Evolutionary conservation across 352 stramenopile species (phyloP).

Genomic region (Pythium aphanidermatum): DNA sequence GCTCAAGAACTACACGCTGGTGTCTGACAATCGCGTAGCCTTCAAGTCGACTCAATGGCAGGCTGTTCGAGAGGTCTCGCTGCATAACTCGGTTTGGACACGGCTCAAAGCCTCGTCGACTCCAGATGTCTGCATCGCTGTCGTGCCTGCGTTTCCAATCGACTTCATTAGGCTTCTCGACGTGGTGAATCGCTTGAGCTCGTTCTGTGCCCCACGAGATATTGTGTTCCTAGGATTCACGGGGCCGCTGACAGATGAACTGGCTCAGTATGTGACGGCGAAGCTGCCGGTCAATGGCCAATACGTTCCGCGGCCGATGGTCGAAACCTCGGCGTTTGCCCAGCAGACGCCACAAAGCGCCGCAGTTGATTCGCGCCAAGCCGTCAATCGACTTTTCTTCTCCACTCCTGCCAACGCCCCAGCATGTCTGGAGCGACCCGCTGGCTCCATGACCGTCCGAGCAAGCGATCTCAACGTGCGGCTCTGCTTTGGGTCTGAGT

Average conservation of each 20-base stretch:
- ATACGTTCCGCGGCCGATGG: constrained; percentile 9
- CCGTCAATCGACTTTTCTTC: constrained; percentile 15
- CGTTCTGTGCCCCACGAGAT: constrained; percentile 13
- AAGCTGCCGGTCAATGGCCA: constrained; percentile 11
- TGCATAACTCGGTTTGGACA: constrained; percentile 9
- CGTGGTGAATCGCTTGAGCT: neutral
- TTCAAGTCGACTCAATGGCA: constrained; percentile 12
- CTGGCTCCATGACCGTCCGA: neutral
- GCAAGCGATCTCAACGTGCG: neutral
- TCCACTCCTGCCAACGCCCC: neutral
- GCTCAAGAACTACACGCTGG: constrained; percentile 3
- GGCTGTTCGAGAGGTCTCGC: neutral
- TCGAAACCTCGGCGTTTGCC: constrained; percentile 1
- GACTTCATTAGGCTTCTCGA: constrained; percentile 3
- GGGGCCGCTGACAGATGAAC: constrained; percentile 1
- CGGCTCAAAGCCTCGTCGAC: constrained; percentile 1
- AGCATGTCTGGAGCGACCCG: constrained; percentile 1
- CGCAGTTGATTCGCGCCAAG: neutral
- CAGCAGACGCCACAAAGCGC: neutral
- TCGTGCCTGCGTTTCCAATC: neutral
- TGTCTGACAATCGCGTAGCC: constrained; percentile 2
- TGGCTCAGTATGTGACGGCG: constrained; percentile 9
- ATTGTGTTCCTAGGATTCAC: constrained; percentile 15
- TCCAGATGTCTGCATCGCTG: constrained; percentile 4
- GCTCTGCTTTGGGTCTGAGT: constrained; percentile 3